Percentiles rank a stretch among this genome's conserved stretches.
These are phyloP conservation scores for Effrenium voratum DNA, from an alignment of 73 alveolate genomes.

Conservation along the genomic window DNA sequence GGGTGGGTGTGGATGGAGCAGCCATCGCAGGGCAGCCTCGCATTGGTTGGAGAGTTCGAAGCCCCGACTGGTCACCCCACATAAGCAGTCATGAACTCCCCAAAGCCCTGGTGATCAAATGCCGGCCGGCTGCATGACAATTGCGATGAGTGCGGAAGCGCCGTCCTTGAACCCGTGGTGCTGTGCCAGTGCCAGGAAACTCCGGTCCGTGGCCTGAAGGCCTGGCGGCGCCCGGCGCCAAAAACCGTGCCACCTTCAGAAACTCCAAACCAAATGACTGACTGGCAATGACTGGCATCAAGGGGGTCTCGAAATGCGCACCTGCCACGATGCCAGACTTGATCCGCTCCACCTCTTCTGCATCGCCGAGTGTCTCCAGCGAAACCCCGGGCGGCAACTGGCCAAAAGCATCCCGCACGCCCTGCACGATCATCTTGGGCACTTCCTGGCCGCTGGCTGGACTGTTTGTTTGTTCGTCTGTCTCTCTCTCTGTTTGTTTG, in stretches of 20 bases:
- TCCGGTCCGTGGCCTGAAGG: constrained; percentile 40
- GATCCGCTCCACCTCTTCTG: constrained; percentile 55
- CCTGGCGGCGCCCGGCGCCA: too few relatives aligned
- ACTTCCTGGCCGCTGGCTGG: too few relatives aligned
- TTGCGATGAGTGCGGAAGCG: constrained; percentile 61
- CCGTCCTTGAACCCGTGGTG: constrained; percentile 86
- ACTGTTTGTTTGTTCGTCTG: too few relatives aligned
- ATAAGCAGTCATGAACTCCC: too few relatives aligned
- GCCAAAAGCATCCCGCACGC: constrained; percentile 31
- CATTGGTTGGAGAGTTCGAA: too few relatives aligned
- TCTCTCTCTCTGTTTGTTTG: too few relatives aligned
- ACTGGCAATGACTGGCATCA: too few relatives aligned
- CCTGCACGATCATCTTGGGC: constrained; percentile 66
- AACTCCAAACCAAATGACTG: neutral
- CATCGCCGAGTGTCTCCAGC: constrained; percentile 1
- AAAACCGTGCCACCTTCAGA: neutral
- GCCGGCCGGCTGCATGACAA: constrained; percentile 9
- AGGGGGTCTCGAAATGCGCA: too few relatives aligned
- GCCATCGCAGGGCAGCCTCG: too few relatives aligned
- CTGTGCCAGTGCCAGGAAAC: constrained; percentile 62
- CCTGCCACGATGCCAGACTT: constrained; percentile 50
- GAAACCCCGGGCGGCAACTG: neutral
- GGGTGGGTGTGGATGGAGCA: too few relatives aligned
- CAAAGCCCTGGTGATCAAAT: neutral
- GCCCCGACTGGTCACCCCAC: too few relatives aligned